Evolutionary conservation across 1,139 yeast species (phyloP).

Genomic region (Candida sp.): DNA sequence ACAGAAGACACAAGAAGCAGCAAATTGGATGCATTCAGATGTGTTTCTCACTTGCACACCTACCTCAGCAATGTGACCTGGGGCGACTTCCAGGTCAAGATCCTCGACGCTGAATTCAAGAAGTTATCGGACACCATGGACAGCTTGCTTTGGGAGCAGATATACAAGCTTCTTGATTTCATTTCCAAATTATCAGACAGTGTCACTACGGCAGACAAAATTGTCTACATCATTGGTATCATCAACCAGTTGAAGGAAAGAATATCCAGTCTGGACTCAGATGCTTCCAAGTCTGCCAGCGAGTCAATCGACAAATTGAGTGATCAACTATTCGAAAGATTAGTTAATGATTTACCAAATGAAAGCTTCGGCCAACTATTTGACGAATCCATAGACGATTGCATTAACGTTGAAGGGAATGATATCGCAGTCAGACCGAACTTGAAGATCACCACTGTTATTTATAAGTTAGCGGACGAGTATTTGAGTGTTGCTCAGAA

Average conservation of each 20-base stretch:
- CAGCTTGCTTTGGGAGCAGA: slow-evolving; percentile 16
- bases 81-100: slow-evolving; percentile 18
- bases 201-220: slow-evolving; percentile 12
- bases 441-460: slow-evolving; percentile 22
- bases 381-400: slow-evolving; percentile 8
- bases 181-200: slow-evolving; percentile 11
- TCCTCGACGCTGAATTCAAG: slow-evolving; percentile 15
- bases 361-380: slow-evolving; percentile 11
- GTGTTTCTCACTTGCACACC: slow-evolving; percentile 14
- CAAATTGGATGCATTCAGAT: slow-evolving; percentile 14
- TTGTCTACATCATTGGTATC: slow-evolving; percentile 12
- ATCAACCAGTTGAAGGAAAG: slow-evolving; percentile 8
- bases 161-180: slow-evolving; percentile 10
- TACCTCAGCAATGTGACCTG: slow-evolving; percentile 11
- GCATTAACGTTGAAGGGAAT: slow-evolving; percentile 6
- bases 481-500: slow-evolving; percentile 14
- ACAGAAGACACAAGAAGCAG: slow-evolving; percentile 7
- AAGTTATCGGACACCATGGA: slow-evolving; percentile 13
- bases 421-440: slow-evolving; percentile 27
- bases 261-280: slow-evolving; percentile 4
- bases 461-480: slow-evolving; percentile 25
- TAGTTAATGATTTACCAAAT: slow-evolving; percentile 10
- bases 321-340: neutral
- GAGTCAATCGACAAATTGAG: slow-evolving; percentile 1
- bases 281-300: neutral